Base-by-base conservation (phyloP, 768 basidiomycete species). In the Phaeotremella skinneri region DNA sequence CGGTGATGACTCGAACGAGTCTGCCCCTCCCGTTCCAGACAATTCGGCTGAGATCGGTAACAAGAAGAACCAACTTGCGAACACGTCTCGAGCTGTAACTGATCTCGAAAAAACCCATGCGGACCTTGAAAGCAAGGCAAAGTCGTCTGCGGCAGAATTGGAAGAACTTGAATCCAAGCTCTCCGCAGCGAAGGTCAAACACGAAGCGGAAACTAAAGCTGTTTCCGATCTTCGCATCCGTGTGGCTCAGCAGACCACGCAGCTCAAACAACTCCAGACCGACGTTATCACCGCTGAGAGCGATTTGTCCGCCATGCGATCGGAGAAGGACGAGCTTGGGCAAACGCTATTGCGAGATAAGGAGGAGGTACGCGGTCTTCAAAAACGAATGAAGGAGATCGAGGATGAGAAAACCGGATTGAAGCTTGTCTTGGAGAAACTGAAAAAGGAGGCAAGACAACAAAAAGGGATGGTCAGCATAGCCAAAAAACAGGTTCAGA, bases 401-500 rank as follows among this genome's bases (percentile, higher is more conserved):
- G 84, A 85, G 6, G 83, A 85, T 61, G 85, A 91, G 76, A 86
- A 86, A 32, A 84, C 88, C 47, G 71, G 79, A 11, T 74, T 87
- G 52, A 92, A 88, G 75, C 80, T 78, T 11, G 86, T 89, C 61
- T 79, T 91, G 21, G 96, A 98, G 76, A 92, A 89, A 79, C 76
- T 83, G 39, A 92, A 86, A 80, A 98, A 90, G 78, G 93, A 97
- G 52, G 91, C 89, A 1, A 88, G 94, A 75, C 91, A 96, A 72
- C 93, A 97, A 80, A 97, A 91, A 75, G 96, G 96, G 9, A 81
- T 94, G 63, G 82, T 94, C 23, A 92, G 92, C 3, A 94, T 98
- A 73, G 89, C 90, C 4, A 87, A 87, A 80, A 98, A 99, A 76
- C 96, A 98, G 79, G 80, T 98, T 26, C 83, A 83, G 25, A 84